A percentile compares a stretch with the other conserved stretches of the same genome.
Evolutionary conservation across 2,329 filamentous ascomycete species (phyloP).

Genomic region (Onygenales sp.): DNA sequence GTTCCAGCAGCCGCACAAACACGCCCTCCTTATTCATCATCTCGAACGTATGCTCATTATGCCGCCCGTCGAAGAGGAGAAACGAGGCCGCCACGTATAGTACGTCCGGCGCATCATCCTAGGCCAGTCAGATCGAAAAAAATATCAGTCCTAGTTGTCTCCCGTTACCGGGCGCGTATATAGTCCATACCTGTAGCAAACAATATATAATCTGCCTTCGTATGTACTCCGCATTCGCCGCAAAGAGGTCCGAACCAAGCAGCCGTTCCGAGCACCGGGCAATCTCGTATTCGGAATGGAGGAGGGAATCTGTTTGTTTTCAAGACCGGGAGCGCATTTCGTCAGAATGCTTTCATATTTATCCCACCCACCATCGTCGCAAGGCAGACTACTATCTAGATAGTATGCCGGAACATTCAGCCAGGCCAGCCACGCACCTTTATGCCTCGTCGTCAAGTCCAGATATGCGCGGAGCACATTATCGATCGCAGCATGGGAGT

Average conservation of each 20-base stretch:
- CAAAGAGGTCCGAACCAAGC: slow-evolving; percentile 65
- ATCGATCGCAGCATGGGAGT: slow-evolving; percentile 63
- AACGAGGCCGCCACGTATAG: slow-evolving; percentile 76
- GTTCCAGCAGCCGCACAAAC: slow-evolving; percentile 72
- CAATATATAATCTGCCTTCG: slow-evolving; percentile 88
- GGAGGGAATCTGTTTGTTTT: slow-evolving; percentile 15
- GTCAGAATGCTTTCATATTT: neutral
- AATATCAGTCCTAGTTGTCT: neutral
- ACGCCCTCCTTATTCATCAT: slow-evolving; percentile 80
- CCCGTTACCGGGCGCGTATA: neutral
- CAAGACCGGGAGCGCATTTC: neutral
- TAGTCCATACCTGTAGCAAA: slow-evolving; percentile 52
- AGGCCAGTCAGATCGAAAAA: slow-evolving; percentile 13
- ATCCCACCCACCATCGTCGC: neutral
- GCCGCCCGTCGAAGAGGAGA: slow-evolving; percentile 75
- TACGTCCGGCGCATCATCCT: slow-evolving; percentile 77
- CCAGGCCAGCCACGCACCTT: slow-evolving; percentile 36
- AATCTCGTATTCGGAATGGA: slow-evolving; percentile 68
- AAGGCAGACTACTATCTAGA: neutral
- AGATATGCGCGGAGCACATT: slow-evolving; percentile 79
- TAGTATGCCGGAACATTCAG: neutral
- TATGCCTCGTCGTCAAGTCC: slow-evolving; percentile 63
- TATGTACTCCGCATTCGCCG: slow-evolving; percentile 70
- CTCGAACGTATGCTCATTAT: slow-evolving; percentile 68
- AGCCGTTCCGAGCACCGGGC: slow-evolving; percentile 71